Evolutionary conservation across 345 rosid genomes (phyloP), one percentile per base, ranked within the genome.

Genomic region (Populus tremula): DNA sequence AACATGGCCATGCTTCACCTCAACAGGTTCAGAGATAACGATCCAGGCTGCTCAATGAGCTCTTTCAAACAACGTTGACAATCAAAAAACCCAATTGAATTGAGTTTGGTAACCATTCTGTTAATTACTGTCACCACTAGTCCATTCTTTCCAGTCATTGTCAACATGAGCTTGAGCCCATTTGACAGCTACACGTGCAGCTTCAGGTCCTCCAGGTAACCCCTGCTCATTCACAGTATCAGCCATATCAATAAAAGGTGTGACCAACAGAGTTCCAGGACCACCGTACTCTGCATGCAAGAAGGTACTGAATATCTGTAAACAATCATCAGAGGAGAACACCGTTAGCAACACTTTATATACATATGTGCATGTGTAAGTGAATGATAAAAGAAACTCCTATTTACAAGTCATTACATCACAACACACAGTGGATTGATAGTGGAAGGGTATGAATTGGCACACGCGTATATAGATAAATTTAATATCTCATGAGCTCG

Each of bases 91-190:
- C 16, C 6, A 41, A 50, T 35, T 53, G 25, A 14, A 20, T 20
- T 20, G 18, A 23, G 21, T 4, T 36, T 11, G 56, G 36, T 4
- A 39, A 68, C 11, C 17, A n/a, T 70, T 71, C 13, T 14, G 25
- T 74, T 69, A 84, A 23, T 45, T 36, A 2, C 27, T 54, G 6
- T 77, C 75, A 36, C 75, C 69, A 39, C 90, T 92, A 17, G 87
- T 91, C 99, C 98, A 95, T 76, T 91, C 92, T 39, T 91, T 87
- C 98, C 99, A 93, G 84, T 95, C 98, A 33, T 90, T 90, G 87
- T 95, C 99, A 2, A 95, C 92, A 63, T 95, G 90, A 49, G 73
- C 75, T 79, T 87, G 93, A 25, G 97, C 99, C 99, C 99, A 95
- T 83, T 89, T 93, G 25, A 95, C 88, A 0, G 99, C 97, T 12